These are phyloP conservation scores for Sungouiella blattae DNA, from an alignment of 805 yeast species.

Conservation along the genomic window DNA sequence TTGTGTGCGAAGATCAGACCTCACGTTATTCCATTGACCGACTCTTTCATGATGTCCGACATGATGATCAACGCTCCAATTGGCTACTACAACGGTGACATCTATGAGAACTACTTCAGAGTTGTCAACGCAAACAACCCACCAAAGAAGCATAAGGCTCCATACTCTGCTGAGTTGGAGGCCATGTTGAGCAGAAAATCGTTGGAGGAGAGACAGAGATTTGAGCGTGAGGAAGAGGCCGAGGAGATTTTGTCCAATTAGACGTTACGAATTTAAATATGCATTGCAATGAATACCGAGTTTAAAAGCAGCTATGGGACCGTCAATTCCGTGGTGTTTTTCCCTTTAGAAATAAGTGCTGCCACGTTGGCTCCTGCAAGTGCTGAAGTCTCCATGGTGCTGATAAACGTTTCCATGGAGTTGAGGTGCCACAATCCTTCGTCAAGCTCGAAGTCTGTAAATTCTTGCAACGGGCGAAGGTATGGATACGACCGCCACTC, in stretches of 20 bases:
- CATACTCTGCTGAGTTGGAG: conserved; percentile 46
- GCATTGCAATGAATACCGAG: too few relatives aligned
- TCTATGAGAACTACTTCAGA: conserved; percentile 71
- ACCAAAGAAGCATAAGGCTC: conserved; percentile 54
- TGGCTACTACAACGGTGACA: conserved; percentile 78
- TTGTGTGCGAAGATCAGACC: conserved; percentile 45
- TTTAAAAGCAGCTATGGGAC: too few relatives aligned
- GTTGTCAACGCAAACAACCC: conserved; percentile 49
- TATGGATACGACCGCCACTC: conserved; percentile 46
- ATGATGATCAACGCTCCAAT: conserved; percentile 77
- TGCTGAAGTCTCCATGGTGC: conserved; percentile 52
- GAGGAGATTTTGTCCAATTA: conserved; percentile 23
- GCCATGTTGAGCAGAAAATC: conserved; percentile 39
- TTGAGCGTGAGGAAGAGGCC: conserved; percentile 33
- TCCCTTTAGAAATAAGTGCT: conserved; percentile 31
- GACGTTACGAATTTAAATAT: not conserved
- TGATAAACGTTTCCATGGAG: conserved; percentile 43
- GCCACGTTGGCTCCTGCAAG: conserved; percentile 50
- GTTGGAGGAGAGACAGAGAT: conserved; percentile 35
- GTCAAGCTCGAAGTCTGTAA: conserved; percentile 26
- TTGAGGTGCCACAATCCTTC: conserved; percentile 41
- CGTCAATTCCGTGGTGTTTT: conserved; percentile 10
- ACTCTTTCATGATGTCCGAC: conserved; percentile 79
- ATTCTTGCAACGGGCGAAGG: conserved; percentile 24
- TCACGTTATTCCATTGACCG: conserved; percentile 75